Conservation (phyloP, 768 basidiomycete species). For the Cyathus striatus region DNA sequence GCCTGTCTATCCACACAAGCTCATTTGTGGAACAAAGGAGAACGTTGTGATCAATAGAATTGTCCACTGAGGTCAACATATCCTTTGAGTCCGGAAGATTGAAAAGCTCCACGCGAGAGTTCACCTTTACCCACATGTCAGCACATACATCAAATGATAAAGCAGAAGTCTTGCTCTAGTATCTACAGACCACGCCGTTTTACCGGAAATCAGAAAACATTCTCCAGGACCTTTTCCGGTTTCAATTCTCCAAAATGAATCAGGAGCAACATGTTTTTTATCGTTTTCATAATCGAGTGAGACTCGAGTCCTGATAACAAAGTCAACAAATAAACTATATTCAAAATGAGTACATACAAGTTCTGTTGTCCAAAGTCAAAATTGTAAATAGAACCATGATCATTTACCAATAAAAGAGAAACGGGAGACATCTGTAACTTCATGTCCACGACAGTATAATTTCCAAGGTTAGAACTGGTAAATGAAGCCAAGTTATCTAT, state of each 20-base stretch:
- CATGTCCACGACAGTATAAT: conserved; percentile 41
- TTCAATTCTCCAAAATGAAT: conserved; percentile 52
- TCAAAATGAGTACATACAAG: no score
- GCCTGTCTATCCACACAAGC: conserved; percentile 66
- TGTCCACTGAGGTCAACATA: conserved; percentile 51
- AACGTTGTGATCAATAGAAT: conserved; percentile 36
- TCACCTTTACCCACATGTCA: conserved; percentile 1
- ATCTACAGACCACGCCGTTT: conserved; percentile 41
- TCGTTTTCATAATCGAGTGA: conserved; percentile 13
- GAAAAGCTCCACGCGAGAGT: conserved; percentile 25
- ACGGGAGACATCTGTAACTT: conserved; percentile 26
- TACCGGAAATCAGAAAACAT: conserved; percentile 45
- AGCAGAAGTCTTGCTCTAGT: conserved; percentile 40
- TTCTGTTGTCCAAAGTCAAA: conserved; percentile 31
- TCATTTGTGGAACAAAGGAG: conserved; percentile 57
- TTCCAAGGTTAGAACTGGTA: conserved; percentile 33
- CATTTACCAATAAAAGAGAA: conserved; percentile 42
- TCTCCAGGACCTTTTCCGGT: conserved; percentile 23
- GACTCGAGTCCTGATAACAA: no score
- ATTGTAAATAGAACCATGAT: conserved; percentile 45
- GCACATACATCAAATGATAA: conserved; percentile 1
- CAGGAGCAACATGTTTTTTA: conserved; percentile 8
- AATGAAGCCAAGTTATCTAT: conserved; percentile 31
- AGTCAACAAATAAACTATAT: no score
- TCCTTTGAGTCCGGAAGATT: conserved; percentile 24